Evolutionary conservation across 2,329 filamentous ascomycete genomes (phyloP), one percentile per base, ranked within the genome.

Genomic region (Sporothrix pallida): DNA sequence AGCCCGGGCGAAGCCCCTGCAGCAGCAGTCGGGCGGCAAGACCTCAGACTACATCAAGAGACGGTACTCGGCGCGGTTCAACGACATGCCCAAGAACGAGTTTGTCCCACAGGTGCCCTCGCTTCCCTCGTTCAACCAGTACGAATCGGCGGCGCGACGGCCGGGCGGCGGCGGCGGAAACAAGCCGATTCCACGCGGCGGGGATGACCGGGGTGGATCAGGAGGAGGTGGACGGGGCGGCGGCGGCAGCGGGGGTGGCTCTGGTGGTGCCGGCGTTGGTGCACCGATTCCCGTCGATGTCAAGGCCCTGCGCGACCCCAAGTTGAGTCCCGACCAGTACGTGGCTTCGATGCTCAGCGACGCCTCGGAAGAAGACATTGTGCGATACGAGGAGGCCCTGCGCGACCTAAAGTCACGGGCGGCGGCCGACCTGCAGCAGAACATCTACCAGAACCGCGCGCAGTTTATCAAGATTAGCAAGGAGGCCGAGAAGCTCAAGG

Each of bases 381-480:
- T 89, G 76, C 91, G 92, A 70, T 98, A 92, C 80, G 93, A 97
- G 80, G 86, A 88, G 69, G 90, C 90, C 26, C 85, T 98, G 60
- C 90, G 90, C 76, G 92, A 91, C 78, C 86, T 96, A 73, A 95
- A 95, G 82, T 88, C 88, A 77, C 89, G 93, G 73, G 94, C 94
- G 9, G 91, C 92, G 5, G 87, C 90, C 68, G 95, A 98, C 78
- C 86, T 99, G 26, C 95, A 98, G 82, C 93, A 97, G 80, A 98
- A 95, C 82, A 92, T 99, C 70, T 95, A 97, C 83, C 95, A 98
- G 82, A 99, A 99, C 82, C 91, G 96, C 68, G 97, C 94, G 0
- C 96, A 98, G 79, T 99, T 99, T 80, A 98, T 99, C 86, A 97
- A 97, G 83, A 98, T 99, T 82, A 98, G 95, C 81, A 98, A 98